These are phyloP conservation scores for Arthrobotrys pseudoclavata DNA, from an alignment of 2,329 filamentous ascomycete species.

Conservation along the genomic window DNA sequence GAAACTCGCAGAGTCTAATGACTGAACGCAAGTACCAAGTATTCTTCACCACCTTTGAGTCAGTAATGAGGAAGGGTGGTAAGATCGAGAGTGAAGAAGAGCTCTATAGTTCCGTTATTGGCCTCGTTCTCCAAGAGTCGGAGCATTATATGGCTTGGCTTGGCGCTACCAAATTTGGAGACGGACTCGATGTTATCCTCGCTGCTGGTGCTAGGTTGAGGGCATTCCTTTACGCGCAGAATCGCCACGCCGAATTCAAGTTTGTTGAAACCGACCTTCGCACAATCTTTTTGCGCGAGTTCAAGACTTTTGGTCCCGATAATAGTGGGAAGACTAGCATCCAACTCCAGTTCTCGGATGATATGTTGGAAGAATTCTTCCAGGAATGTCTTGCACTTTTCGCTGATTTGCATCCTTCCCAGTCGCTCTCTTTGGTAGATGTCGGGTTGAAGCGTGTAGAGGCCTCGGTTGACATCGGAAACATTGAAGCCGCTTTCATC, in stretches of 20 bases:
- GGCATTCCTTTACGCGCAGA: conserved; percentile 26
- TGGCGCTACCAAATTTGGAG: conserved; percentile 45
- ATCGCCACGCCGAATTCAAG: conserved; percentile 43
- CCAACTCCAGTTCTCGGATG: conserved; percentile 47
- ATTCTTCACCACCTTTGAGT: conserved; percentile 49
- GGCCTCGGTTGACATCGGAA: conserved; percentile 25
- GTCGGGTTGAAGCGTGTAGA: conserved; percentile 46
- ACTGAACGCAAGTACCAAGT: conserved; percentile 48
- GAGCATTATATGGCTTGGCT: conserved; percentile 54
- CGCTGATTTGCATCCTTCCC: conserved; percentile 4
- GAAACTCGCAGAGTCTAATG: conserved; percentile 42
- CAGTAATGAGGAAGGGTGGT: conserved; percentile 7
- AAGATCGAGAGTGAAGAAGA: conserved; percentile 39
- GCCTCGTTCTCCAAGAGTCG: conserved; percentile 40
- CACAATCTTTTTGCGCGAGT: conserved; percentile 47
- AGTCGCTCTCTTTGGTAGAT: conserved; percentile 41
- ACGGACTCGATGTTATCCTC: conserved; percentile 40
- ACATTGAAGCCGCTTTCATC: conserved; percentile 49
- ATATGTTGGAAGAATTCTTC: conserved; percentile 53
- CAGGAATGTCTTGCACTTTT: conserved; percentile 44
- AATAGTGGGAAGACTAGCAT: conserved; percentile 43
- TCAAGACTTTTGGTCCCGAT: conserved; percentile 49
- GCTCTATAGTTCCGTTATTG: conserved; percentile 29
- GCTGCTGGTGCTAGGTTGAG: conserved; percentile 43
- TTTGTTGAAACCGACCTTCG: conserved; percentile 43